Conservation (phyloP, 768 basidiomycete species). For the Leccinum olivaceopallidum region DNA sequence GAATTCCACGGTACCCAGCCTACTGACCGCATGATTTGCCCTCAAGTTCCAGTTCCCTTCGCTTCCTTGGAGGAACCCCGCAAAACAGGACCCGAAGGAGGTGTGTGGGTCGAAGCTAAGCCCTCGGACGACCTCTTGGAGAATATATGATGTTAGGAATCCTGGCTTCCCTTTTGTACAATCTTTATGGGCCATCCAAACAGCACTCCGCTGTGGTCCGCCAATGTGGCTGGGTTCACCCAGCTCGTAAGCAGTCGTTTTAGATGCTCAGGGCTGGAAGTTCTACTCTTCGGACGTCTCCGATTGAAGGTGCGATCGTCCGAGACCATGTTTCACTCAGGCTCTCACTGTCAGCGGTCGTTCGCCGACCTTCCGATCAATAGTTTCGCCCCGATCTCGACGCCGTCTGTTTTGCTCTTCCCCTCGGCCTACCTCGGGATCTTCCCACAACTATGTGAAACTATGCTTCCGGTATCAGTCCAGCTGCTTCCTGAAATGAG, state of each 20-base stretch:
- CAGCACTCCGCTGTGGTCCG: neutral
- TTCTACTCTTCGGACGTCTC: neutral
- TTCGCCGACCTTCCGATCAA: slow-evolving; percentile 11
- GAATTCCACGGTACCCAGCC: slow-evolving; percentile 17
- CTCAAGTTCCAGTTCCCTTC: slow-evolving; percentile 4
- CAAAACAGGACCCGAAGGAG: slow-evolving; percentile 24
- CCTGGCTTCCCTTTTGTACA: slow-evolving; percentile 5
- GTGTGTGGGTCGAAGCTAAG: slow-evolving; percentile 18
- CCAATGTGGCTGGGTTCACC: slow-evolving; percentile 14
- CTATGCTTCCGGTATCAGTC: neutral
- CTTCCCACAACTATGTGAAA: neutral
- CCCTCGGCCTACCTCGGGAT: neutral
- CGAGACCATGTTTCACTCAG: slow-evolving; percentile 14
- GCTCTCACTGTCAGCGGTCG: slow-evolving; percentile 10
- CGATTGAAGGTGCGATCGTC: neutral
- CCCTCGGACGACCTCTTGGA: slow-evolving; percentile 12
- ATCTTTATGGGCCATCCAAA: slow-evolving; percentile 6
- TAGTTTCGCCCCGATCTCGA: neutral
- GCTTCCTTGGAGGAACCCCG: slow-evolving; percentile 20
- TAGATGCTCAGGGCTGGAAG: neutral
- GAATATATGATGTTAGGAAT: slow-evolving; percentile 2
- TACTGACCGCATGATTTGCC: slow-evolving; percentile 15
- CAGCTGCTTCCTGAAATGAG: neutral
- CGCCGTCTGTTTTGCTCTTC: neutral
- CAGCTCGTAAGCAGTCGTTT: neutral